These are phyloP conservation scores for Pseudognaphalium luteoalbum DNA, from an alignment of 129 eudicot species.

Conservation along the genomic window DNA sequence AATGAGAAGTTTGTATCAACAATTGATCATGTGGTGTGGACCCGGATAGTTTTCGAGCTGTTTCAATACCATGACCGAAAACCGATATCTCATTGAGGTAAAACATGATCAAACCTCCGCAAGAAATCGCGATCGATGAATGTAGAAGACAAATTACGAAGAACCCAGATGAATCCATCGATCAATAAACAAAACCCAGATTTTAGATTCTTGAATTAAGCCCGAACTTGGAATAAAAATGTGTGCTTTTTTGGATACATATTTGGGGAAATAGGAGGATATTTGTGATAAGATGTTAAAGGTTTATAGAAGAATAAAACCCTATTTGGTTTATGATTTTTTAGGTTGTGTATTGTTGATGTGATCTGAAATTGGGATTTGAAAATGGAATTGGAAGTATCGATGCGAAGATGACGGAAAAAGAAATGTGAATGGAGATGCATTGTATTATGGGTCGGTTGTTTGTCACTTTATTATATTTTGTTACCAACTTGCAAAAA, in stretches of 20 bases:
- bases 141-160: conserved; percentile 61
- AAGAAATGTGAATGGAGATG: neutral
- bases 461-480: too few relatives aligned
- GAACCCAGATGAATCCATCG: conserved; percentile 61
- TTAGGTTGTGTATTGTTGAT: neutral
- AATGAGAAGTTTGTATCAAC: conserved; percentile 58
- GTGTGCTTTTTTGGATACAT: neutral
- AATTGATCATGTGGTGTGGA: conserved; percentile 74
- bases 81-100: conserved; percentile 67
- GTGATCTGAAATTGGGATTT: conserved; percentile 29
- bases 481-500: too few relatives aligned
- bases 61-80: conserved; percentile 68
- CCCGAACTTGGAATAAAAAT: neutral
- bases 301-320: conserved; percentile 13
- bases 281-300: too few relatives aligned
- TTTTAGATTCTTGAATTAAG: too few relatives aligned
- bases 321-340: neutral
- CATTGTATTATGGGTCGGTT: too few relatives aligned
- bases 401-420: conserved; percentile 28
- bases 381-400: conserved; percentile 12
- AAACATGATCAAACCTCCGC: conserved; percentile 72
- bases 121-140: conserved; percentile 44
- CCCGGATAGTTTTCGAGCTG: conserved; percentile 63
- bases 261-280: too few relatives aligned
- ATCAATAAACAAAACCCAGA: conserved; percentile 4